Percentiles rank a stretch among this genome's conserved stretches.
These are phyloP conservation scores for Aspergillus indologenus DNA, from an alignment of 495 filamentous ascomycete genomes.

Conservation along the genomic window DNA sequence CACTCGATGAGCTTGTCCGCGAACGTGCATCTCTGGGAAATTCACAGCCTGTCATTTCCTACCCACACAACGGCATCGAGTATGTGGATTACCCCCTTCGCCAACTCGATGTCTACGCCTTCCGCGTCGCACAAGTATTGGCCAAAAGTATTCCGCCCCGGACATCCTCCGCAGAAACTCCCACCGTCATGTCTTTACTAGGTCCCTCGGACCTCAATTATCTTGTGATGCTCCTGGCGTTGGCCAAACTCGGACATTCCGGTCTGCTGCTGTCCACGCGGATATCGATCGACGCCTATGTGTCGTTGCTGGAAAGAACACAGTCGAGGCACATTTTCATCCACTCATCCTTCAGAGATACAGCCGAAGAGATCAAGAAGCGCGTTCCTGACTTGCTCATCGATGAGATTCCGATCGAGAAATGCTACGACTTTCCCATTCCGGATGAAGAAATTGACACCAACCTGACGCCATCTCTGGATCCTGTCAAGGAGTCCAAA, in stretches of 20 bases:
- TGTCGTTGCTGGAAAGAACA: slow-evolving; percentile 36
- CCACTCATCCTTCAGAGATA: slow-evolving; percentile 23
- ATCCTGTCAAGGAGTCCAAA: slow-evolving; percentile 21
- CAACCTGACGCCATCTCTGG: slow-evolving; percentile 19
- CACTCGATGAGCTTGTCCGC: slow-evolving; percentile 32
- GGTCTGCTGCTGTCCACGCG: slow-evolving; percentile 44
- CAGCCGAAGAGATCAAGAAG: slow-evolving; percentile 22
- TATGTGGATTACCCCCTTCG: slow-evolving; percentile 32
- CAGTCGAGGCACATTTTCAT: slow-evolving; percentile 32
- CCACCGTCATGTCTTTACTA: slow-evolving; percentile 38
- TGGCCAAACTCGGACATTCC: slow-evolving; percentile 40
- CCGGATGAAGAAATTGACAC: slow-evolving; percentile 16
- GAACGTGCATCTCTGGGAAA: slow-evolving; percentile 24
- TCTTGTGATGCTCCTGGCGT: slow-evolving; percentile 39
- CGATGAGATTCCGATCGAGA: slow-evolving; percentile 17
- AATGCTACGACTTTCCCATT: slow-evolving; percentile 20
- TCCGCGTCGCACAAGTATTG: slow-evolving; percentile 27
- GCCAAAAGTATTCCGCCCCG: slow-evolving; percentile 17
- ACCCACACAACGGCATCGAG: slow-evolving; percentile 23
- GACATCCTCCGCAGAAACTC: slow-evolving; percentile 25
- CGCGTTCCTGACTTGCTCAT: slow-evolving; percentile 17
- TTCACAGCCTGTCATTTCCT: slow-evolving; percentile 30
- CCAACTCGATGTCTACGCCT: slow-evolving; percentile 33
- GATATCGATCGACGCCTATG: slow-evolving; percentile 39
- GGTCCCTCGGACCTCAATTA: slow-evolving; percentile 40